Evolutionary conservation across 345 rosid species (phyloP).

Genomic region (Hibiscus trionum): DNA sequence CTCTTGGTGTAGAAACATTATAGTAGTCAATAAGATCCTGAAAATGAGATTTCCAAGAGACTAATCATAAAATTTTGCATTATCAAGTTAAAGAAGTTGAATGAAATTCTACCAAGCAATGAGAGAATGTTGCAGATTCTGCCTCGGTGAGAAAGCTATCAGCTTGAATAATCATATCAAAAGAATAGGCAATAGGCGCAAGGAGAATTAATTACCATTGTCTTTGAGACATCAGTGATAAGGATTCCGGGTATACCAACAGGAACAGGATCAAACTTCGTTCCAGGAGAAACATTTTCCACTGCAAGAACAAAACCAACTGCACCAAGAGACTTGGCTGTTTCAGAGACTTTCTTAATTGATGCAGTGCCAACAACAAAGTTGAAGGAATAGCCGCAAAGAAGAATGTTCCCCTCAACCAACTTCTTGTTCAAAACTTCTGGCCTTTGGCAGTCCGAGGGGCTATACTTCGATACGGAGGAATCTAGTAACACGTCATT

Average conservation of each 20-base stretch:
- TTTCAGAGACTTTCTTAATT: conserved; percentile 83
- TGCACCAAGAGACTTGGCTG: conserved; percentile 88
- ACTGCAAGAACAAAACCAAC: conserved; percentile 95
- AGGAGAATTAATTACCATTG: conserved; percentile 57
- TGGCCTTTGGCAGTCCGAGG: conserved; percentile 94
- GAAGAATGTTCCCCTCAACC: conserved; percentile 82
- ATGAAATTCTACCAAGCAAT: background rate
- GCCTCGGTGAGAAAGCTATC: background rate
- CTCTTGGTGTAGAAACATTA: conserved; percentile 81
- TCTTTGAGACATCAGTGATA: conserved; percentile 65
- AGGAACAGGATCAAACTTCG: conserved; percentile 94
- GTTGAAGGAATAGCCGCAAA: conserved; percentile 98
- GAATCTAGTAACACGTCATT: conserved; percentile 87
- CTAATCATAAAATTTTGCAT: background rate
- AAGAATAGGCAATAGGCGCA: background rate
- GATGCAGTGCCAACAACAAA: conserved; percentile 92
- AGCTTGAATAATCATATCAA: background rate
- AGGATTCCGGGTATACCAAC: conserved; percentile 79
- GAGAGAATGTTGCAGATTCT: background rate
- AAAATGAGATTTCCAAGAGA: conserved; percentile 12
- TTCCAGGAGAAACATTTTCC: conserved; percentile 86
- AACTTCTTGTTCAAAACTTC: conserved; percentile 76
- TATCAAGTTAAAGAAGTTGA: background rate
- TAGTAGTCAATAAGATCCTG: conserved; percentile 93
- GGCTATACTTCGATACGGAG: conserved; percentile 59